Evolutionary conservation across 345 rosid genomes (phyloP), one percentile per base, ranked within the genome.

Genomic region (Aurinia saxatilis): DNA sequence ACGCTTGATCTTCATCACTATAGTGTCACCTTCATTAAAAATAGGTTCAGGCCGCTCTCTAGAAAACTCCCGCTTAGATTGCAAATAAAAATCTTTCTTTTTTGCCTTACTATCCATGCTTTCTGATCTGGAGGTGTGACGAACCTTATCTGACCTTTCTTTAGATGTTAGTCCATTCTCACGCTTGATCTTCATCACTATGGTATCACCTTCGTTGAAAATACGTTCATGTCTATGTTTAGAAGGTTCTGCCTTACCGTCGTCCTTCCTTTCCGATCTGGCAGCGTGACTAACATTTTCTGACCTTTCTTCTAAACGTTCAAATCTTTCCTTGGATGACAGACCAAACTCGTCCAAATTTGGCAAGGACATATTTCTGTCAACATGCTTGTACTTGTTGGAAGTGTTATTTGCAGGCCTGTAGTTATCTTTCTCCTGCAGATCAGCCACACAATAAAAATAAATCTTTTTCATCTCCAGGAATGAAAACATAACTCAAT

Each of bases 401-500:
- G 41, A 57, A 42, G 73, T 56, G n/a, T n/a, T n/a, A 37, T 63
- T 67, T 27, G 39, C 54, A 58, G 78, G 54, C 25, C 76, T 74
- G 12, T 65, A 46, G 25, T 67, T 79, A 2, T 71, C 75, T 19
- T 63, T 76, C 8, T 57, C 82, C 96, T 88, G 79, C 78, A 76
- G 55, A 67, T 55, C 21, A 75, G 60, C 50, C 25, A 17, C 29
- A 19, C 16, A 18, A 17, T n/a, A 2, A 53, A 63, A 39, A 66
- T 14, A 12, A 49, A 11, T 50, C 59, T 12, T 58, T 64, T 53
- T 50, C 57, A 57, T 66, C 55, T 35, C 41, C 69, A 67, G 0
- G 5, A 51, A 4, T 53, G 33, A 33, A 73, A 41, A 34, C 29
- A 41, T 36, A 27, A 58, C 35, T 65, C 56, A 65, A 2, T 57